These are phyloP conservation scores for Diaporthe sp. DNA, from an alignment of 2,329 filamentous ascomycete genomes.

Conservation along the genomic window DNA sequence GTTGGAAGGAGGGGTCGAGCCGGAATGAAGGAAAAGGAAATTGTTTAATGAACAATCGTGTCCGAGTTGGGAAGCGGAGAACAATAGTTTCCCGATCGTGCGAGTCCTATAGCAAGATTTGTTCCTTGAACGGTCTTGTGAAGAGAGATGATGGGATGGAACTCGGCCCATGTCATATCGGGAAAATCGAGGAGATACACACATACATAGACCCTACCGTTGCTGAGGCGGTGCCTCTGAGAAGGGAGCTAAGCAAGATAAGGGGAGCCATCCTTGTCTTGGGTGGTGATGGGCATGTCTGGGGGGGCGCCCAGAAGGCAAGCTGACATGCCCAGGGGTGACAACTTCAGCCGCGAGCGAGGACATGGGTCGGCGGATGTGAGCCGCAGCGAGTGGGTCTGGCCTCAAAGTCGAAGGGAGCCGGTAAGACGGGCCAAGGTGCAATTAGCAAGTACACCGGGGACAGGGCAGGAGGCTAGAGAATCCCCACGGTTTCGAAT, in stretches of 20 bases:
- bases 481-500: conserved; percentile 29
- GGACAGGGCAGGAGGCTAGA: conserved; percentile 27
- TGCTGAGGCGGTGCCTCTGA: conserved; percentile 24
- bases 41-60: conserved; percentile 4
- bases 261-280: conserved; percentile 30
- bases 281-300: conserved; percentile 34
- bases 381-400: conserved; percentile 15
- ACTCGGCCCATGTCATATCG: conserved; percentile 32
- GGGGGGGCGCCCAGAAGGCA: conserved; percentile 31
- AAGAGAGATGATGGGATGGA: conserved; percentile 22
- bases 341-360: conserved; percentile 36
- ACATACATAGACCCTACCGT: conserved; percentile 18
- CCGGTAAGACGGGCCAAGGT: conserved; percentile 18
- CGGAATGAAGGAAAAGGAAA: conserved; percentile 30
- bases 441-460: conserved; percentile 15
- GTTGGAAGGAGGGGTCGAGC: background rate
- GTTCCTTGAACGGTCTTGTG: conserved; percentile 1
- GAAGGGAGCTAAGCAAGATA: conserved; percentile 18
- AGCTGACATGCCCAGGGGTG: conserved; percentile 34
- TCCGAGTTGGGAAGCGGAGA: conserved; percentile 30
- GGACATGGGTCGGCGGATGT: conserved; percentile 34
- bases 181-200: conserved; percentile 29
- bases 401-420: conserved; percentile 9
- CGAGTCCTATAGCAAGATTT: conserved; percentile 5
- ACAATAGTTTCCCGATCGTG: conserved; percentile 14